A percentile compares a stretch with the other conserved stretches of the same genome.
Conservation (phyloP, 225 moss, liverwort and hornwort species). For the Anthoceros angustus region DNA sequence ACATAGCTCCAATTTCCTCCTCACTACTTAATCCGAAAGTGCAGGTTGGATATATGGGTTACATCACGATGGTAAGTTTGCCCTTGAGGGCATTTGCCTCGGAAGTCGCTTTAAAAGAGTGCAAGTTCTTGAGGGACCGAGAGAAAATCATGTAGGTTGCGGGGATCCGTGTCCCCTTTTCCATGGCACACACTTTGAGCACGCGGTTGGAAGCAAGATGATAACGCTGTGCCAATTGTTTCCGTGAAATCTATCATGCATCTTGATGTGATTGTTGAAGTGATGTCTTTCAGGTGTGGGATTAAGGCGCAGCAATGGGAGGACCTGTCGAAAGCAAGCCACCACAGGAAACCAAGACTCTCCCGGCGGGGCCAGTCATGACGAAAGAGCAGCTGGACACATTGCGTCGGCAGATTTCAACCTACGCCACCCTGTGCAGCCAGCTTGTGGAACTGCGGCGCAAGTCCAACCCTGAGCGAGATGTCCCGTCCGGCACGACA, state of each 20-base stretch:
- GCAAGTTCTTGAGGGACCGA: too few relatives aligned
- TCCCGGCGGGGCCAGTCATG: background rate
- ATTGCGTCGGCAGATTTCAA: background rate
- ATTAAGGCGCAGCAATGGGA: background rate
- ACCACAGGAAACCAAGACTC: background rate
- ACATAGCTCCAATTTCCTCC: too few relatives aligned
- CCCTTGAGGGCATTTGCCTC: too few relatives aligned
- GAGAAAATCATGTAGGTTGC: too few relatives aligned
- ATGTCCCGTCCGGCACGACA: background rate
- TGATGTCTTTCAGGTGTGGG: background rate
- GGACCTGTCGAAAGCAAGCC: conserved; percentile 4
- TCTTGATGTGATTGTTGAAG: background rate
- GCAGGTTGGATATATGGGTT: too few relatives aligned
- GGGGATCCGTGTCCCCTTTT: too few relatives aligned
- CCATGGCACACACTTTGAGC: too few relatives aligned
- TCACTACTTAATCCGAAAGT: too few relatives aligned
- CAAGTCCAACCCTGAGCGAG: background rate
- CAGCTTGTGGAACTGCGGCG: conserved; percentile 3
- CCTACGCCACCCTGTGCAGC: background rate
- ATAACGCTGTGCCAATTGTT: background rate
- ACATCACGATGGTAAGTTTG: too few relatives aligned
- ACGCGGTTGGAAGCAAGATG: too few relatives aligned
- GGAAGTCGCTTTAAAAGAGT: too few relatives aligned
- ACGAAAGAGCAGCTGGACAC: background rate
- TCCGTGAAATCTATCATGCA: background rate